These are phyloP conservation scores for Candida insectorum DNA, from an alignment of 805 yeast genomes.

Conservation along the genomic window DNA sequence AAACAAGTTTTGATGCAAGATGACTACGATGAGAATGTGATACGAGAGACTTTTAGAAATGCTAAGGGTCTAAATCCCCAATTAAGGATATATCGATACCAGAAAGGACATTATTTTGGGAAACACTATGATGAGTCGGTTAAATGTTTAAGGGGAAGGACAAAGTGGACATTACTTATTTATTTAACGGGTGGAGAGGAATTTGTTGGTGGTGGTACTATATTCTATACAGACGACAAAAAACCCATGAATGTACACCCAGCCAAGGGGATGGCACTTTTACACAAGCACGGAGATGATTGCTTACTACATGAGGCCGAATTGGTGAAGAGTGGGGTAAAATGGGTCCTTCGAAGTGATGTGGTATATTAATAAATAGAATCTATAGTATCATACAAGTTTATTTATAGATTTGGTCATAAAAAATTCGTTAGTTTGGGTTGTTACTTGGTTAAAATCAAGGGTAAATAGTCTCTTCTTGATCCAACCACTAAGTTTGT, in stretches of 20 bases:
- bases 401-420: slow-evolving; percentile 11
- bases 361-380: slow-evolving; percentile 29
- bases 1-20: slow-evolving; percentile 23
- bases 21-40: slow-evolving; percentile 23
- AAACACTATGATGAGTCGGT: slow-evolving; percentile 62
- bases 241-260: slow-evolving; percentile 43
- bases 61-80: slow-evolving; percentile 55
- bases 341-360: slow-evolving; percentile 64
- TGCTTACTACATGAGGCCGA: slow-evolving; percentile 60
- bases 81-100: slow-evolving; percentile 52
- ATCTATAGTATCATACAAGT: slow-evolving; percentile 3
- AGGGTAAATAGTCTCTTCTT: slow-evolving; percentile 17
- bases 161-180: slow-evolving; percentile 58
- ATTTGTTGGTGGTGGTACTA: slow-evolving; percentile 58
- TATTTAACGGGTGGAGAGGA: slow-evolving; percentile 57
- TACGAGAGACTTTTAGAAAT: slow-evolving; percentile 23
- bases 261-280: slow-evolving; percentile 50
- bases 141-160: slow-evolving; percentile 33
- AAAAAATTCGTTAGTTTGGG: slow-evolving; percentile 27
- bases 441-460: slow-evolving; percentile 12
- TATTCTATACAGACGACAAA: slow-evolving; percentile 39
- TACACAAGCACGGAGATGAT: slow-evolving; percentile 66
- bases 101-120: slow-evolving; percentile 56
- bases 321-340: slow-evolving; percentile 47
- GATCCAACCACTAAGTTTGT: slow-evolving; percentile 76